A percentile compares a stretch with the other conserved stretches of the same genome.
Conservation (phyloP, 139 green algal genomes). For the Picochlorum sp. region DNA sequence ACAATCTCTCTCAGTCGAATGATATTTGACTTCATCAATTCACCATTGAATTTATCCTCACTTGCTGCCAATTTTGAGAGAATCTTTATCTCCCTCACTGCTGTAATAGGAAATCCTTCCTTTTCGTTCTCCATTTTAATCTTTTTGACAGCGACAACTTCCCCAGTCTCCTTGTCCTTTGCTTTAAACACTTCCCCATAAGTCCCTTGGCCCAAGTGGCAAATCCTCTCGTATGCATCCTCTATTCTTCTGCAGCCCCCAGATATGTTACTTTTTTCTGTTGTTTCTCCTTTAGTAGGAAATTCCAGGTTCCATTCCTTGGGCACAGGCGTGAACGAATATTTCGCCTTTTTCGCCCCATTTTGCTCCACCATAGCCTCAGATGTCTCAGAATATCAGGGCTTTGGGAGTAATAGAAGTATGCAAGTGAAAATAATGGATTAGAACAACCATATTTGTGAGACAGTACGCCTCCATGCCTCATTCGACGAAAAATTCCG, state of each 20-base stretch:
- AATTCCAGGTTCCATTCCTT: constrained; percentile 48
- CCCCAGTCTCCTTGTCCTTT: constrained; percentile 28
- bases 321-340: constrained; percentile 4
- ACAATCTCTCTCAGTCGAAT: constrained; percentile 95
- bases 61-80: constrained; percentile 54
- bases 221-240: constrained; percentile 42
- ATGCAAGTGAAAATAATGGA: too few species aligned
- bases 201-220: constrained; percentile 77
- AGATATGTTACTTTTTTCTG: constrained; percentile 23
- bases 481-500: too few species aligned
- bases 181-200: constrained; percentile 66
- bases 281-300: constrained; percentile 27
- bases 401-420: too few species aligned
- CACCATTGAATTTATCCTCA: background rate
- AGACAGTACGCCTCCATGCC: too few species aligned
- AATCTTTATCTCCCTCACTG: constrained; percentile 98
- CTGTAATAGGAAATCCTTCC: constrained; percentile 98
- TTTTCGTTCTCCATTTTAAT: constrained; percentile 99
- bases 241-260: constrained; percentile 60
- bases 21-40: constrained; percentile 83
- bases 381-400: too few species aligned
- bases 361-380: too few species aligned
- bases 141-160: constrained; percentile 91
- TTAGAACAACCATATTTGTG: too few species aligned
- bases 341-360: too few species aligned